These are phyloP conservation scores for Pythium utonaiense DNA, from an alignment of 352 stramenopile genomes.

Conservation along the genomic window DNA sequence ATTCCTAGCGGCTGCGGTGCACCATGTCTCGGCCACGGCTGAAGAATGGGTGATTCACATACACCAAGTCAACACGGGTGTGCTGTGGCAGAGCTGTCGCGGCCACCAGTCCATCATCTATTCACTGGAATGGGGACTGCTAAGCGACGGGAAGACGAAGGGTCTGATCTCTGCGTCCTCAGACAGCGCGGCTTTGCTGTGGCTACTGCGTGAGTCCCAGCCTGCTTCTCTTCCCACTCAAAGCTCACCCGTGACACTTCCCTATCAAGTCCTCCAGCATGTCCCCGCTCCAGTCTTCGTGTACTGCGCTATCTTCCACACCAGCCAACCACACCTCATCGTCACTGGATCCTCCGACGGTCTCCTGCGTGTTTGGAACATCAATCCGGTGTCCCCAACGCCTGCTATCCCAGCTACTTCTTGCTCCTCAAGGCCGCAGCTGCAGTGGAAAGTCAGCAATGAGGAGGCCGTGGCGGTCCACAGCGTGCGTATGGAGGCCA, in stretches of 20 bases:
- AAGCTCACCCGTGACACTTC: constrained; percentile 3
- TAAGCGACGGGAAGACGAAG: not conserved
- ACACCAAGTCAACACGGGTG: constrained; percentile 39
- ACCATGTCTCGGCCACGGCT: constrained; percentile 14
- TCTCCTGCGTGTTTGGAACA: constrained; percentile 39
- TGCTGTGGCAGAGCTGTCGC: constrained; percentile 32
- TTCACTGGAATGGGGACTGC: constrained; percentile 43
- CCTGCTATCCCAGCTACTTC: constrained; percentile 13
- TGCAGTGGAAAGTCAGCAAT: constrained; percentile 16
- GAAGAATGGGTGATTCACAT: constrained; percentile 34
- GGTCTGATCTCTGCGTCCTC: constrained; percentile 53
- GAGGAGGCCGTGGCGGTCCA: constrained; percentile 29
- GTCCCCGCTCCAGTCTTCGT: constrained; percentile 53
- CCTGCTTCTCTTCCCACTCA: too few species aligned
- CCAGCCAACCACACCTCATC: constrained; percentile 24
- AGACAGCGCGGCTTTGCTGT: constrained; percentile 49
- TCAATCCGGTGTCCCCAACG: not conserved
- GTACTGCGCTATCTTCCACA: constrained; percentile 59
- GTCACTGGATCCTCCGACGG: constrained; percentile 59
- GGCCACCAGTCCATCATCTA: constrained; percentile 61
- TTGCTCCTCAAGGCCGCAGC: constrained; percentile 1
- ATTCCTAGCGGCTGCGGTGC: constrained; percentile 45
- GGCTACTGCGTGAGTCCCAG: constrained; percentile 21
- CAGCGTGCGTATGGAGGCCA: constrained; percentile 42
- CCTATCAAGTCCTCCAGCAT: constrained; percentile 42